Percentiles rank a stretch among this genome's conserved stretches.
Conservation (phyloP, 345 rosid species). For the Eucalyptus cloeziana region DNA sequence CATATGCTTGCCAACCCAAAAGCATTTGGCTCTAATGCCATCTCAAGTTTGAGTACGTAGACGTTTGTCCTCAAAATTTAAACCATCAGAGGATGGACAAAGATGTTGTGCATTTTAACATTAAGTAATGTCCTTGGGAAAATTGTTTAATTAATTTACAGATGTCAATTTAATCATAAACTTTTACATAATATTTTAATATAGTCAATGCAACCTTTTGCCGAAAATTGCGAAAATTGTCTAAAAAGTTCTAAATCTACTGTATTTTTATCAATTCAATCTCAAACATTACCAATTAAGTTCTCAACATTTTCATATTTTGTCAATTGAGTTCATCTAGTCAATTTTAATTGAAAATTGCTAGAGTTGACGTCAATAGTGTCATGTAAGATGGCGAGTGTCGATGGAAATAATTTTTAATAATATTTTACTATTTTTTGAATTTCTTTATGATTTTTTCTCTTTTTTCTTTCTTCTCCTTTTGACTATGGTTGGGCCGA, state of each 20-base stretch:
- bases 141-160: neutral
- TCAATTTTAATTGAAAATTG: rapidly evolving
- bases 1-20: neutral
- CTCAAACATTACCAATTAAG: too few species aligned
- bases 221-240: rapidly evolving
- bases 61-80: neutral
- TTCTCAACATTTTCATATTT: rapidly evolving
- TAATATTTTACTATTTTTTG: too few species aligned
- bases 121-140: neutral
- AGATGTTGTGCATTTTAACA: neutral
- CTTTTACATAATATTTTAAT: neutral
- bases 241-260: too few species aligned
- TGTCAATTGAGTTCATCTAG: rapidly evolving
- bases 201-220: rapidly evolving
- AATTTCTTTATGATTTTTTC: too few species aligned
- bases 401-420: too few species aligned
- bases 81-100: neutral
- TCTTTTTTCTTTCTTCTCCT: too few species aligned
- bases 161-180: neutral
- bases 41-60: neutral
- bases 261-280: rapidly evolving
- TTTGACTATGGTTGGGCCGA: rapidly evolving
- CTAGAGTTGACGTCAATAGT: rapidly evolving
- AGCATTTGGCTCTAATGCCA: neutral
- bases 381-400: rapidly evolving